phyloP scores from a whole-genome alignment of 177 flowering plant genomes.

The Vitis hybrid region DNA sequence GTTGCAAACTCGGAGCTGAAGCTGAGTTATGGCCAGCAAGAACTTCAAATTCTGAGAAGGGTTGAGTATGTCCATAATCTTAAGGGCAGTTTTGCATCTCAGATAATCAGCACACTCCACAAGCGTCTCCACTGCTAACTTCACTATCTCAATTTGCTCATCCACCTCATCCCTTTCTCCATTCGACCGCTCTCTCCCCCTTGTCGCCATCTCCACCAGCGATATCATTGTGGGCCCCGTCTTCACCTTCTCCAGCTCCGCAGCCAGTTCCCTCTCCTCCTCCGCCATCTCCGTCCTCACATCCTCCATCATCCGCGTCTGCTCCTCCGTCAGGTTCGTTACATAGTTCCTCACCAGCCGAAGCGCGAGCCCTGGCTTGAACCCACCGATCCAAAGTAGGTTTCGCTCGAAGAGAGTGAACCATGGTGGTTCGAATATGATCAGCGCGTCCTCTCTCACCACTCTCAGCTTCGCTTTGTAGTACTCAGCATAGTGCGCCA shows the following conservation, averaged over 20 bases:
- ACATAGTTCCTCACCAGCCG: conserved; percentile 7
- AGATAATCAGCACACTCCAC: conserved; percentile 15
- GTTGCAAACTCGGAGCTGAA: conserved; percentile 11
- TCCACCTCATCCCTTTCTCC: conserved; percentile 7
- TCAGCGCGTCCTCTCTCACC: conserved; percentile 1
- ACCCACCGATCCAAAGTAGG: conserved; percentile 16
- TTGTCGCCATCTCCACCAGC: conserved; percentile 6
- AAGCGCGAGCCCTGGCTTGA: conserved; percentile 15
- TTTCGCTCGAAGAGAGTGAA: conserved; percentile 5
- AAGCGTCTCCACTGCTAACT: conserved; percentile 5
- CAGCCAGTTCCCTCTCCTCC: conserved; percentile 1
- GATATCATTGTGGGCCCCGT: conserved; percentile 5
- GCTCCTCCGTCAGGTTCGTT: conserved; percentile 4
- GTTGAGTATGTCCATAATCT: conserved; percentile 8
- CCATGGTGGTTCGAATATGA: conserved; percentile 10
- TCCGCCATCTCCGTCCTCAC: not conserved
- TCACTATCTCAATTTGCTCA: not conserved
- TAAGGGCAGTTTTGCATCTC: conserved; percentile 8
- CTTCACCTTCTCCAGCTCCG: conserved; percentile 14
- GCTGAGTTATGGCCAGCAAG: conserved; percentile 1
- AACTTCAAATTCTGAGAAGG: conserved; percentile 6
- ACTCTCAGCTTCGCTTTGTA: conserved; percentile 14
- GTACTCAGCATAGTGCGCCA: conserved; percentile 12
- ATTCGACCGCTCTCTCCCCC: not conserved
- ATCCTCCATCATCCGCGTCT: not conserved